Evolutionary conservation across 164 flowering plant genomes (phyloP).

Genomic region (Chimonanthus salicifolius): DNA sequence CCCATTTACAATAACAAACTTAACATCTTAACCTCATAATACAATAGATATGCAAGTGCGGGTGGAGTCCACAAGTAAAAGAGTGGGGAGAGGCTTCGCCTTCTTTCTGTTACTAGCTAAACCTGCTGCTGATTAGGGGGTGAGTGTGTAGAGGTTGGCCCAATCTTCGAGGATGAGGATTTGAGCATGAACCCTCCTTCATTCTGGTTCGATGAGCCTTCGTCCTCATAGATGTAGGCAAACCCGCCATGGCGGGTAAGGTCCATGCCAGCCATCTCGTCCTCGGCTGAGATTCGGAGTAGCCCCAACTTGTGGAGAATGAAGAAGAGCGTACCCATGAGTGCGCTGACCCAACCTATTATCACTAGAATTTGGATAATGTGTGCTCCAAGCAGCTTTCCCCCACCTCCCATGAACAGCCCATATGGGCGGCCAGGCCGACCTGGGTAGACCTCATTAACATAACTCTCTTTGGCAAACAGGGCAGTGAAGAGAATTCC

Average conservation of each 20-base stretch:
- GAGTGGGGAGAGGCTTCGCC: no score
- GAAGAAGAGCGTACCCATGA: constrained; percentile 70
- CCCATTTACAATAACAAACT: no score
- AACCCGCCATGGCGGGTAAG: constrained; percentile 77
- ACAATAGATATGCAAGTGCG: not conserved
- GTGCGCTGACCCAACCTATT: constrained; percentile 63
- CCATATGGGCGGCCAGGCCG: constrained; percentile 49
- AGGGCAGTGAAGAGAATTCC: constrained; percentile 72
- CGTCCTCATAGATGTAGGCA: constrained; percentile 55
- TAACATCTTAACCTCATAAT: no score
- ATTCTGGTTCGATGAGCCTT: constrained; percentile 12
- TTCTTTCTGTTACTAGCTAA: not conserved
- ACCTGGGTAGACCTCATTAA: constrained; percentile 46
- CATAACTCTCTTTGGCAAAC: constrained; percentile 50
- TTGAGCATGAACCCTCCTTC: constrained; percentile 12
- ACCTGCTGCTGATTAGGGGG: not conserved
- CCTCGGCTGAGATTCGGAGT: constrained; percentile 58
- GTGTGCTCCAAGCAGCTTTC: constrained; percentile 58
- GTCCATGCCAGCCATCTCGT: constrained; percentile 85
- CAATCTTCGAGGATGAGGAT: constrained; percentile 7
- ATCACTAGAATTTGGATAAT: constrained; percentile 61
- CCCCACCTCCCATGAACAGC: constrained; percentile 78
- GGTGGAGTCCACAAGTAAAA: not conserved
- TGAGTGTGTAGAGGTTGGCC: not conserved
- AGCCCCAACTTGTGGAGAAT: constrained; percentile 40